Percentiles rank a stretch among this genome's conserved stretches.
Evolutionary conservation across 2,329 filamentous ascomycete genomes (phyloP).

Genomic region (Botrytis byssoidea): DNA sequence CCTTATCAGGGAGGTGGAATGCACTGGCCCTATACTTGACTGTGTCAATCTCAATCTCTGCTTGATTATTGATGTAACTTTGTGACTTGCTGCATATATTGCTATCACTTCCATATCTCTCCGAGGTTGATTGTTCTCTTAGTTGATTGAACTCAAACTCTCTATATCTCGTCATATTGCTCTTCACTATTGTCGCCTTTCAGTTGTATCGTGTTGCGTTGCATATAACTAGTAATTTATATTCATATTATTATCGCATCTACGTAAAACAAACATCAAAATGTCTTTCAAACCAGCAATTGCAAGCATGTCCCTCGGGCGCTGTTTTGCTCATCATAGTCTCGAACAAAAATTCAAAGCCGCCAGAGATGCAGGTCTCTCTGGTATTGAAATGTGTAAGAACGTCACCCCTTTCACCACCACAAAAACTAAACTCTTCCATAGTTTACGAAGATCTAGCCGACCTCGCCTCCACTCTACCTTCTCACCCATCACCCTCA

Average conservation of each 20-base stretch:
- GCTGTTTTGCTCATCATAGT: constrained; percentile 47
- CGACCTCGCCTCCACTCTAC: constrained; percentile 49
- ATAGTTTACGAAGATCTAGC: constrained; percentile 68
- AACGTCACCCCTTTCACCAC: background rate
- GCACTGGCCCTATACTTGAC: background rate
- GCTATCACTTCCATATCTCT: background rate
- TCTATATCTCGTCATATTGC: background rate
- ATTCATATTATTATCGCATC: background rate
- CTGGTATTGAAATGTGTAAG: constrained; percentile 65
- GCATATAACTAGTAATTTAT: background rate
- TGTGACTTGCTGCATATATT: background rate
- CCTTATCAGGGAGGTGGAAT: background rate
- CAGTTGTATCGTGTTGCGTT: background rate
- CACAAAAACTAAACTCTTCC: background rate
- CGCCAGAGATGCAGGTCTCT: constrained; percentile 62
- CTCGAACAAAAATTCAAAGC: constrained; percentile 66
- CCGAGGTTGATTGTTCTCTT: background rate
- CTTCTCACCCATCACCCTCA: constrained; percentile 40
- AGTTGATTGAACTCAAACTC: background rate
- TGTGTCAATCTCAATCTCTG: background rate
- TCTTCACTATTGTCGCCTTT: too few species aligned
- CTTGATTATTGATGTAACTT: background rate
- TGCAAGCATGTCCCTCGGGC: constrained; percentile 73
- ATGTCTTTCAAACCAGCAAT: constrained; percentile 64
- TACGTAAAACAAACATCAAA: constrained; percentile 30